Evolutionary conservation across 2,329 filamentous ascomycete species (phyloP).

Genomic region (Diplodia scrobiculata): DNA sequence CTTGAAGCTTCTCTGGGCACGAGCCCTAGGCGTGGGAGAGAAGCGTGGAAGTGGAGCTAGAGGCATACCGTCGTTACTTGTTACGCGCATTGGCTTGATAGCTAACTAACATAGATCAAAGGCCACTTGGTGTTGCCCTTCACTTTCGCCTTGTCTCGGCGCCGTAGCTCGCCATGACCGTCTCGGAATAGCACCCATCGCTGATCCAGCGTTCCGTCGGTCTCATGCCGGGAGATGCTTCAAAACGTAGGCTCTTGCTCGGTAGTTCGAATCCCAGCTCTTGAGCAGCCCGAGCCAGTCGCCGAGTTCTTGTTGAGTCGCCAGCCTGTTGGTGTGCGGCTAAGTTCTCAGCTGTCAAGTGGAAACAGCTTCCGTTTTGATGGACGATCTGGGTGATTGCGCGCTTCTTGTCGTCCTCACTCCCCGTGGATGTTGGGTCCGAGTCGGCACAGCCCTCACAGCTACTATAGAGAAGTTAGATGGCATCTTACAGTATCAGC

Average conservation of each 20-base stretch:
- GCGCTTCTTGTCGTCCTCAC: background rate
- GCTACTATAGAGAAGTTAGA: background rate
- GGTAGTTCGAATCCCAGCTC: background rate
- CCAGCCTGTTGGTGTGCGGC: background rate
- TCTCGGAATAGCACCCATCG: background rate
- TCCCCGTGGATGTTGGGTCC: background rate
- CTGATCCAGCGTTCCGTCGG: conserved; percentile 2
- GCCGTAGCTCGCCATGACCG: background rate
- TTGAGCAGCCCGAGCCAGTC: conserved; percentile 1
- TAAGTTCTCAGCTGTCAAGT: background rate
- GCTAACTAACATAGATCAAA: background rate
- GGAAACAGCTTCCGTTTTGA: background rate
- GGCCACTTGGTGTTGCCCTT: background rate
- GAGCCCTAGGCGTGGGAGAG: conserved; percentile 6
- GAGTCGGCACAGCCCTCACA: background rate
- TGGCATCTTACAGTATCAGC: background rate
- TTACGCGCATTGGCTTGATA: background rate
- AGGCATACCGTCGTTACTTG: background rate
- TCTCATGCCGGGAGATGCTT: background rate
- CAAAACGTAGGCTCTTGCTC: background rate
- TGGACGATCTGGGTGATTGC: background rate
- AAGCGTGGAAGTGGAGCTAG: background rate
- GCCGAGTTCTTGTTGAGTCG: background rate
- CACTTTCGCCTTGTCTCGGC: background rate
- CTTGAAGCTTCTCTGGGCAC: background rate